A percentile compares a stretch with the other conserved stretches of the same genome.
These are phyloP conservation scores for Gyromitra esculenta DNA, from an alignment of 2,329 filamentous ascomycete species.

Conservation along the genomic window DNA sequence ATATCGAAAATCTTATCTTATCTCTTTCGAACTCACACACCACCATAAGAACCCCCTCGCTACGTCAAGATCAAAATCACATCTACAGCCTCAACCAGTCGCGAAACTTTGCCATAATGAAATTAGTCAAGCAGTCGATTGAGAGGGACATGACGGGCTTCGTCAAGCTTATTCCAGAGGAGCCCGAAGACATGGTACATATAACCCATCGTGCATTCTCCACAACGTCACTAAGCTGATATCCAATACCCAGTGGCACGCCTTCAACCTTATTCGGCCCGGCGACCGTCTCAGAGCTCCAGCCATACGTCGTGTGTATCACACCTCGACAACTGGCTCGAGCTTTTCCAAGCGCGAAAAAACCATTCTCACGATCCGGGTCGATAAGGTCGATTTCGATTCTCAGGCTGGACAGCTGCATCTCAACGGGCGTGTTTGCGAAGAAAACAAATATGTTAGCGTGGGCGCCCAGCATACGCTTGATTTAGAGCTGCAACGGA, in stretches of 20 bases:
- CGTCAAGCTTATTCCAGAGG: slow-evolving; percentile 74
- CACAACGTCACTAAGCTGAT: slow-evolving; percentile 19
- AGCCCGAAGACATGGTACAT: slow-evolving; percentile 77
- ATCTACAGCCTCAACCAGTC: slow-evolving; percentile 32
- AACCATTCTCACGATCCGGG: slow-evolving; percentile 71
- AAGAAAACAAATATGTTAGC: slow-evolving; percentile 74
- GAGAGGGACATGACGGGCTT: slow-evolving; percentile 73
- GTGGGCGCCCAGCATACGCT: slow-evolving; percentile 75
- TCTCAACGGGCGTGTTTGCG: slow-evolving; percentile 72
- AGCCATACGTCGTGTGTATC: slow-evolving; percentile 73
- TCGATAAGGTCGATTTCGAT: slow-evolving; percentile 75
- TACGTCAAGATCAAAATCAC: not conserved
- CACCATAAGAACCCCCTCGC: slow-evolving; percentile 20
- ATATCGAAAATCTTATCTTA: slow-evolving; percentile 41
- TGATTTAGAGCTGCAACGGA: slow-evolving; percentile 85
- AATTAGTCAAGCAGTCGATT: slow-evolving; percentile 73
- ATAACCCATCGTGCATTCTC: slow-evolving; percentile 23
- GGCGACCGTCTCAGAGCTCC: slow-evolving; percentile 72
- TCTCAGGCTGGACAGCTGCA: slow-evolving; percentile 74
- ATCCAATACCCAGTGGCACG: slow-evolving; percentile 70
- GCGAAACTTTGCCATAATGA: slow-evolving; percentile 64
- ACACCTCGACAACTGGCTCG: slow-evolving; percentile 69
- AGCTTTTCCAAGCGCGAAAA: slow-evolving; percentile 72
- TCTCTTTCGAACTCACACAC: slow-evolving; percentile 12
- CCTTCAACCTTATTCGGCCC: slow-evolving; percentile 76